A percentile compares a stretch with the other conserved stretches of the same genome.
Conservation (phyloP, 2,329 filamentous ascomycete species). For the Paradendryphiella salina region DNA sequence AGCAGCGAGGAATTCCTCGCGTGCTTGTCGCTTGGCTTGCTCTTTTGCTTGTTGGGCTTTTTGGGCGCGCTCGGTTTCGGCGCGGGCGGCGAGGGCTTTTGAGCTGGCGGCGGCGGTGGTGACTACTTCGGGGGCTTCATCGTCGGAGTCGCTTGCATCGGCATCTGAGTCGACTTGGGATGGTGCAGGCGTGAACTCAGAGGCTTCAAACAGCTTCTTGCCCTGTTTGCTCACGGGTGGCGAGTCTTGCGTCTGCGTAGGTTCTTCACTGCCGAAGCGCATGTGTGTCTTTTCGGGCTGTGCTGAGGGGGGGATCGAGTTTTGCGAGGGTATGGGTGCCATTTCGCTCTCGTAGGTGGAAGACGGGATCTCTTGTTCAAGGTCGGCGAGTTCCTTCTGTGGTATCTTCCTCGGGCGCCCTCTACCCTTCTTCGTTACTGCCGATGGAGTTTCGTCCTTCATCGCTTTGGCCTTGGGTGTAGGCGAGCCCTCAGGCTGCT, state of each 20-base stretch:
- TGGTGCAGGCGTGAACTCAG: conserved; percentile 3
- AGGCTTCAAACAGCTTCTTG: conserved; percentile 20
- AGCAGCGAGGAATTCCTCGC: conserved; percentile 36
- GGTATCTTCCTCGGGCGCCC: conserved; percentile 21
- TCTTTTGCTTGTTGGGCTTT: conserved; percentile 36
- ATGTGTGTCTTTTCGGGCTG: conserved; percentile 30
- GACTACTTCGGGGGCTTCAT: conserved; percentile 47
- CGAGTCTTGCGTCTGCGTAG: conserved; percentile 8
- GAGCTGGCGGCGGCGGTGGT: conserved; percentile 38
- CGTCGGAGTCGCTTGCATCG: conserved; percentile 42
- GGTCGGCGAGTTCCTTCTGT: conserved; percentile 11
- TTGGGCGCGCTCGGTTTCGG: conserved; percentile 37
- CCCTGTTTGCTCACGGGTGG: conserved; percentile 16
- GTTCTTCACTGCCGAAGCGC: conserved; percentile 46
- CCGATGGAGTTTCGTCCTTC: conserved; percentile 20
- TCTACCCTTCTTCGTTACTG: conserved; percentile 22
- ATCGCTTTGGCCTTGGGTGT: conserved; percentile 25
- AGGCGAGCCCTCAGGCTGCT: conserved; percentile 27
- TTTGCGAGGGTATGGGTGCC: conserved; percentile 22
- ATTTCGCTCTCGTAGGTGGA: conserved; percentile 36
- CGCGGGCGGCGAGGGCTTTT: conserved; percentile 33
- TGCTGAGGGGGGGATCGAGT: conserved; percentile 13
- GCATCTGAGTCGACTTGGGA: conserved; percentile 25
- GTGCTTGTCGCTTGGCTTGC: conserved; percentile 34
- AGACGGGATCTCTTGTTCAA: conserved; percentile 32